Evolutionary conservation across 1,139 yeast genomes (phyloP), one percentile per base, ranked within the genome.

Genomic region (Yamadazyma membranifaciens): DNA sequence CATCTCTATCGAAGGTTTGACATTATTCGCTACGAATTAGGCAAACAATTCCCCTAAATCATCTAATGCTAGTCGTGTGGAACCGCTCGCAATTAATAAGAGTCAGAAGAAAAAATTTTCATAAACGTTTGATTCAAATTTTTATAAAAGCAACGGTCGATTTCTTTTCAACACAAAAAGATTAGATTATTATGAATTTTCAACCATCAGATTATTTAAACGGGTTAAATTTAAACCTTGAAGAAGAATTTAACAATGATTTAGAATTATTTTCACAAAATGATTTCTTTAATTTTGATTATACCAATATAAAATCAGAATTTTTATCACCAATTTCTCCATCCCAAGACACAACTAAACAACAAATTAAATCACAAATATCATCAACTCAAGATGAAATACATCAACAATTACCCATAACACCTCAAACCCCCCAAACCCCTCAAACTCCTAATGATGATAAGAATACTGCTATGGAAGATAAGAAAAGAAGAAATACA

Each of bases 401-500:
- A 10, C 20, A 33, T 12, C 35, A 42, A 36, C 7, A 24, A 36
- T 15, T 33, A 30, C 37, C 37, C 28, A 17, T 17, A 20, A 27
- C 13, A 30, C 22, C 37, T 26, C n/a, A 15, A 13, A 14, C 29
- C 27, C 29, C 28, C 11, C 10, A n/a, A 9, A 11, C 12, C 13
- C 6, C 6, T 4, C 7, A 12, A 13, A 32, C 31, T 10, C 27
- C 34, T 27, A 12, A 20, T 27, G 38, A 37, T 24, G 36, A 26
- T 4, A 36, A 24, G 16, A 22, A 33, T 32, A 37, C 48, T 38
- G 40, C 50, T 16, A 35, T 38, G 25, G 43, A 47, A 17, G 87
- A 81, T 58, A 84, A 85, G 59, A 73, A 89, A 38, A 72, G 85
- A 38, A 73, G 91, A 48, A 85, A 84, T 63, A 83, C 92, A 0